Conservation (phyloP, 257 asterid species). For the Solanum neorickii region DNA sequence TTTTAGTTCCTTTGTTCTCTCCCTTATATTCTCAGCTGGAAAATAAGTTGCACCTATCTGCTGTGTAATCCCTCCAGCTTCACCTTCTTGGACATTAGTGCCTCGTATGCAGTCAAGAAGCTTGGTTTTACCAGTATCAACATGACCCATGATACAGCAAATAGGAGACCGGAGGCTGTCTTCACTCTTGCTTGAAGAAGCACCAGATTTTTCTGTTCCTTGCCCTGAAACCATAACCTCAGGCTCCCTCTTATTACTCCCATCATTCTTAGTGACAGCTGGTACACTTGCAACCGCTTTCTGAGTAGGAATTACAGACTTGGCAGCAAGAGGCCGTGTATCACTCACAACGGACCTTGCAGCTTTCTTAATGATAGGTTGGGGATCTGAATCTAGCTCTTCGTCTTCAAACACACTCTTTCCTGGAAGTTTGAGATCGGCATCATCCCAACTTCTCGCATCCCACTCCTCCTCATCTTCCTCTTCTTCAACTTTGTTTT, state of each 20-base stretch:
- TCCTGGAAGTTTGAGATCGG: conserved; percentile 76
- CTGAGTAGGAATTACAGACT: conserved; percentile 9
- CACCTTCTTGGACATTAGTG: conserved; percentile 98
- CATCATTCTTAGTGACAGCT: conserved; percentile 16
- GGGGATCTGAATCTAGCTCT: conserved; percentile 73
- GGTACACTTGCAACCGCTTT: conserved; percentile 12
- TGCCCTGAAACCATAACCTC: conserved; percentile 16
- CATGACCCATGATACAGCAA: conserved; percentile 99
- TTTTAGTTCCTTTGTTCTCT: conserved; percentile 90
- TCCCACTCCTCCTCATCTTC: conserved; percentile 80
- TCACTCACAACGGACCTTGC: background rate
- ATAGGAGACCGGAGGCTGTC: conserved; percentile 75
- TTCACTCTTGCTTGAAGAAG: conserved; percentile 14
- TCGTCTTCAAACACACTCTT: conserved; percentile 74
- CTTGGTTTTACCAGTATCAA: conserved; percentile 96
- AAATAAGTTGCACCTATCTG: conserved; percentile 98
- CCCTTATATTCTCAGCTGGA: conserved; percentile 93
- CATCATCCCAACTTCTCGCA: conserved; percentile 94
- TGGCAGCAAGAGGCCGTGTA: conserved; percentile 7
- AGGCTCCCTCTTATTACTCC: conserved; percentile 11
- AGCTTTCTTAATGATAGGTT: conserved; percentile 28
- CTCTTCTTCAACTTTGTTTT: conserved; percentile 26
- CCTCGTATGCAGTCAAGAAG: conserved; percentile 96
- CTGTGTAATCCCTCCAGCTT: conserved; percentile 98
- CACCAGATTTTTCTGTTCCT: conserved; percentile 13